These are phyloP conservation scores for Lipomyces sp. DNA, from an alignment of 805 yeast genomes.

Conservation along the genomic window DNA sequence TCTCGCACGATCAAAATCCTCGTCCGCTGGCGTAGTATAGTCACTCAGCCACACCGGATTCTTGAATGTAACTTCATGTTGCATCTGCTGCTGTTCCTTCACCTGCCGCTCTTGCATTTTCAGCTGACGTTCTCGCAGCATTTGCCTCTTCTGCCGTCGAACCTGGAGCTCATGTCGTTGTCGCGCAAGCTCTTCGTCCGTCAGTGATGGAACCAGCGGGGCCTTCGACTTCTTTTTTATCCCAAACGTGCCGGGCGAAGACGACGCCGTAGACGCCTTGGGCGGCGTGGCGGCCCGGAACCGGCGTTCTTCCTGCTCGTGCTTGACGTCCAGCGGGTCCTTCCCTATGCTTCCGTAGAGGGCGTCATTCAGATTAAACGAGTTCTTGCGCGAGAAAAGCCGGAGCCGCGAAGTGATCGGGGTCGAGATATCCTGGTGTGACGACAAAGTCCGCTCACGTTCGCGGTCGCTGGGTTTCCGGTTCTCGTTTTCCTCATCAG, in stretches of 20 bases:
- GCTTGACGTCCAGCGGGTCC: conserved; percentile 12
- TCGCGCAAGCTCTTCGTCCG: too few relatives aligned
- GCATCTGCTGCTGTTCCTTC: neutral
- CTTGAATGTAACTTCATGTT: too few relatives aligned
- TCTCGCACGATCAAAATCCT: too few relatives aligned
- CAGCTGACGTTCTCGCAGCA: neutral
- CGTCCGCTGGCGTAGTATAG: neutral
- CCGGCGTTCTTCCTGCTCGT: conserved; percentile 11
- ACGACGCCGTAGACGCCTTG: too few relatives aligned
- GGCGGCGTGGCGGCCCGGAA: too few relatives aligned
- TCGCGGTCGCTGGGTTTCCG: too few relatives aligned
- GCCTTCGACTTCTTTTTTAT: too few relatives aligned
- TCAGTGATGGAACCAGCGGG: too few relatives aligned
- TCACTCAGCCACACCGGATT: neutral
- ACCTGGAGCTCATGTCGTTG: neutral
- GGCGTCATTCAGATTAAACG: conserved; percentile 16
- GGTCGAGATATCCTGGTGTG: neutral
- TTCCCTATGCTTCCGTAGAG: conserved; percentile 18
- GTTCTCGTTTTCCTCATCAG: neutral
- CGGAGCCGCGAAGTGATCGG: neutral
- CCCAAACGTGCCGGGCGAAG: too few relatives aligned
- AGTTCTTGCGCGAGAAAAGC: conserved; percentile 5
- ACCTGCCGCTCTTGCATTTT: neutral
- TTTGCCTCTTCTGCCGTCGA: neutral
- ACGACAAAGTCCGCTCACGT: too few relatives aligned